A percentile compares a stretch with the other conserved stretches of the same genome.
phyloP scores from a whole-genome alignment of 2,329 filamentous ascomycete genomes.

The Fusarium chaquense region DNA sequence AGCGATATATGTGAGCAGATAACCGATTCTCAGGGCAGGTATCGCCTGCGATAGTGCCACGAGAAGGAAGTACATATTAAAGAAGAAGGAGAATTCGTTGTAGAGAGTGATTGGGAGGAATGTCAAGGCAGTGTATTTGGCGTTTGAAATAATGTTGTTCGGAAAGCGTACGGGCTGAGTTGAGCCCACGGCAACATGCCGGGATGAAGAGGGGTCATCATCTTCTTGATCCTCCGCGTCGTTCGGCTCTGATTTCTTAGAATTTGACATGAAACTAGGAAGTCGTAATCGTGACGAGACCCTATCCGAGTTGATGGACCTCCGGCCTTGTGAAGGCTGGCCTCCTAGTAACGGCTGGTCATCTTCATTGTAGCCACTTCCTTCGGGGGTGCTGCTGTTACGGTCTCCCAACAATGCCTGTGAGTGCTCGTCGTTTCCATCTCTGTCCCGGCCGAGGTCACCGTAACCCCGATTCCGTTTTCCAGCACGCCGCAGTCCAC shows the following conservation, averaged over 20 bases:
- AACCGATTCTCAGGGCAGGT: slow-evolving; percentile 89
- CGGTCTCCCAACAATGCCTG: slow-evolving; percentile 74
- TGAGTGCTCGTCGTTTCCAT: slow-evolving; percentile 73
- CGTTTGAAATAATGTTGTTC: slow-evolving; percentile 92
- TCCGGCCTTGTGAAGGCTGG: slow-evolving; percentile 44
- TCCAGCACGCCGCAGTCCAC: slow-evolving; percentile 68
- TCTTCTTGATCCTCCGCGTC: slow-evolving; percentile 64
- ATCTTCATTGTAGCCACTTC: slow-evolving; percentile 75
- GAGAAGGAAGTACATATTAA: slow-evolving; percentile 98
- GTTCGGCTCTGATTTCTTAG: slow-evolving; percentile 51
- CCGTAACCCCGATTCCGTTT: slow-evolving; percentile 69
- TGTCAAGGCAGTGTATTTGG: slow-evolving; percentile 95
- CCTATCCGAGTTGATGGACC: slow-evolving; percentile 48
- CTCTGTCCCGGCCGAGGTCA: slow-evolving; percentile 68
- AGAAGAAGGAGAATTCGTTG: slow-evolving; percentile 99
- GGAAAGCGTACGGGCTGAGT: slow-evolving; percentile 82
- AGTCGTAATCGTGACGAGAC: slow-evolving; percentile 68
- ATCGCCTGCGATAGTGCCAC: slow-evolving; percentile 95
- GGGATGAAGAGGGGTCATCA: slow-evolving; percentile 76
- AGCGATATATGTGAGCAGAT: slow-evolving; percentile 93
- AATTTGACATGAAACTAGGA: slow-evolving; percentile 73
- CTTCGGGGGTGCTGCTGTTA: slow-evolving; percentile 66
- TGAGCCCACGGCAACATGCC: slow-evolving; percentile 81
- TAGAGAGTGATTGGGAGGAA: slow-evolving; percentile 95
- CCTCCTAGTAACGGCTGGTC: slow-evolving; percentile 74